Evolutionary conservation across 106 monocot species (phyloP), one percentile per base, ranked within the genome.

Genomic region (Acanthochlamys bracteata): DNA sequence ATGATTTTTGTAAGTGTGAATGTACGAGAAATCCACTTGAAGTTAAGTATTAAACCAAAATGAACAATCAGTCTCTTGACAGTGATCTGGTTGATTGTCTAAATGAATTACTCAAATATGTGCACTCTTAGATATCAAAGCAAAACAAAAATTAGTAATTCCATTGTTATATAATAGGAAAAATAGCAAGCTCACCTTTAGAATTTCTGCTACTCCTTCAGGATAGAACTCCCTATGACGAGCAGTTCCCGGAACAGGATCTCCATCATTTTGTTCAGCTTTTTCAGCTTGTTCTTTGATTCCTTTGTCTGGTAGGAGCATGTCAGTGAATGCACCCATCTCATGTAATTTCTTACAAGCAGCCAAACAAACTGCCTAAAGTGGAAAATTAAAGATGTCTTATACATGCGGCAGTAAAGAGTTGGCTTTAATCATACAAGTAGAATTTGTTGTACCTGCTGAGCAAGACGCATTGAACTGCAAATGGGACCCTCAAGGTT

Each of bases 261-360:
- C 88, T 69, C 82, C 85, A 66, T 84, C 86, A 76, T 82, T 84
- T 52, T 73, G 70, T 62, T 85, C 88, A 69, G 65, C 55, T 53
- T 91, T 91, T 61, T 91, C 88, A 58, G 74, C 83, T 58, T 91
- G 80, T 54, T 85, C 83, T 41, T 82, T 80, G 51, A 72, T 88
- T 68, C 96, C 96, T 59, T 84, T 90, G 59, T 98, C 96, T 20
- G 96, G 96, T 69, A 98, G 77, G 73, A 98, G 88, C 88, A 85
- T 88, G 60, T 98, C 96, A 60, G 91, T 98, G 73, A 98, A 98
- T 59, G 88, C 96, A 22, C 85, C 96, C 96, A 98, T 85, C 82
- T 98, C 96, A 85, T 98, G 96, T 60, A 98, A 78, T 47, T 88
- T 98, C 80, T 88, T 91, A 73, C 96, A 98, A 61, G 88, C 96